Base-by-base conservation (phyloP, 2,329 filamentous ascomycete genomes). In the Plenodomus tracheiphilus region DNA sequence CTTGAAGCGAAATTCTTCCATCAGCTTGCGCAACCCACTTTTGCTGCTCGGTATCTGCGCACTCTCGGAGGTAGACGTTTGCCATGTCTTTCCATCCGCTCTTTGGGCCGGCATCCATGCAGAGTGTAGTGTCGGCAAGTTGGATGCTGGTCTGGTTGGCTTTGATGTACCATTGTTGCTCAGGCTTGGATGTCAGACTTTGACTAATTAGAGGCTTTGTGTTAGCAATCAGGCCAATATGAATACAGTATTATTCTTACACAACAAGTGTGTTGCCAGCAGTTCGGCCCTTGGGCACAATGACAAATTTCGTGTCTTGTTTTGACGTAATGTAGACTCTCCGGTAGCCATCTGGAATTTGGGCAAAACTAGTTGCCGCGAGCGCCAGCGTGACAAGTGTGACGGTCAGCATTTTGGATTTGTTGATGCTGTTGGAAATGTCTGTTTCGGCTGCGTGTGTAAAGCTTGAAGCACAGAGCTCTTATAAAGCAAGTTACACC, bases 61-160 rank as follows among this genome's bases (percentile, higher is more conserved):
- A 70, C 3, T 59, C 54, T 19, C 62, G 59, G 4, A 68, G 42
- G 20, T 53, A 63, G 38, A 70, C 58, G 41, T 43, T 55, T 7
- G 52, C 65, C 65, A 69, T 69, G 36, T 70, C 64, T 48, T 65
- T 68, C 65, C 65, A 69, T n/a, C 53, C 59, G 13, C 60, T 61
- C 46, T 65, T 61, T 2, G 62, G 50, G 2, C 65, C 66, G 1
- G 58, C 66, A 36, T 70, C 66, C 35, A 70, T 51, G 54, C 65
- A 70, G 3, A 70, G 52, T 2, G 43, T 60, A 3, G 58, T 62
- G 41, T 57, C 56, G 42, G 61, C 63, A 11, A 69, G 56, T 39
- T 65, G 61, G 35, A 70, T 68, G 16, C 53, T 54, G 21, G 59
- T 64, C 15, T 53, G 38, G 49, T 60, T 60, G 18, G 43, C 43